phyloP scores from a whole-genome alignment of 140 eudicot genomes.

The Stevia rebaudiana region DNA sequence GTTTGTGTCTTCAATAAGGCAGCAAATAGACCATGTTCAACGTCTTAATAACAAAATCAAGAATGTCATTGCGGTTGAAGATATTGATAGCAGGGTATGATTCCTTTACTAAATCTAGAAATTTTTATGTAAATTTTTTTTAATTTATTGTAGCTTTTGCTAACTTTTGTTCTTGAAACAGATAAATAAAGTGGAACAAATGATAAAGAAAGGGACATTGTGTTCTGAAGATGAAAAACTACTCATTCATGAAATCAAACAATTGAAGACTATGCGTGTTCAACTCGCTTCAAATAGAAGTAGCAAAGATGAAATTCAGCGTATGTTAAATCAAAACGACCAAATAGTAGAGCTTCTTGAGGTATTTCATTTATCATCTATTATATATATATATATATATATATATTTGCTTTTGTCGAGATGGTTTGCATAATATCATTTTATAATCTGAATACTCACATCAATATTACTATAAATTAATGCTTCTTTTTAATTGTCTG shows the following conservation, averaged over 20 bases:
- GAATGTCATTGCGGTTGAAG: constrained; percentile 46
- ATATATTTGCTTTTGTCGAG: too few relatives aligned
- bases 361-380: constrained; percentile 28
- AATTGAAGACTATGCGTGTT: constrained; percentile 37
- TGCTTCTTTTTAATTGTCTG: background rate
- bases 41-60: constrained; percentile 40
- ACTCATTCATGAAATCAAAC: constrained; percentile 47
- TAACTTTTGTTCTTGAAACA: constrained; percentile 21
- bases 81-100: constrained; percentile 45
- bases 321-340: constrained; percentile 41
- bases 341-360: constrained; percentile 36
- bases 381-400: background rate
- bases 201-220: constrained; percentile 43
- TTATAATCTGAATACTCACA: background rate
- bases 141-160: background rate
- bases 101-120: background rate
- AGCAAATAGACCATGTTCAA: constrained; percentile 46
- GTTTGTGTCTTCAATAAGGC: constrained; percentile 33
- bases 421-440: background rate
- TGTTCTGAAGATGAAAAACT: constrained; percentile 49
- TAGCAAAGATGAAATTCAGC: constrained; percentile 43
- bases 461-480: background rate
- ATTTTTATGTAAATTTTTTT: background rate
- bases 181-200: constrained; percentile 42
- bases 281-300: constrained; percentile 42